phyloP scores from a whole-genome alignment of 2,329 filamentous ascomycete genomes.

The Chaetomiaceae sp. region DNA sequence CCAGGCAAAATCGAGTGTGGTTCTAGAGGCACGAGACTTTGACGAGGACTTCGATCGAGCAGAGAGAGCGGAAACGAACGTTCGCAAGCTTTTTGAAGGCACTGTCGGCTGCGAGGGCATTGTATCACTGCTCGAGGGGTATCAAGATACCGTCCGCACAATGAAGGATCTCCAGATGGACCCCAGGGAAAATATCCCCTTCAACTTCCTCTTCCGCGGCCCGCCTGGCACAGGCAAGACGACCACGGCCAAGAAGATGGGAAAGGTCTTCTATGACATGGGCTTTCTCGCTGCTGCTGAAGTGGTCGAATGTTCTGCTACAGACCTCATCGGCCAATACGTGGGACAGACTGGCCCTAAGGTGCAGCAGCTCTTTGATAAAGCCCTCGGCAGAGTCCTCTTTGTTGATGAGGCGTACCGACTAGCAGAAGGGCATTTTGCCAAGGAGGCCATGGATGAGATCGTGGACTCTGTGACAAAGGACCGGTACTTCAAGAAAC shows the following conservation, averaged over 20 bases:
- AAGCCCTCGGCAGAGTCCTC: slow-evolving; percentile 60
- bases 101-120: slow-evolving; percentile 55
- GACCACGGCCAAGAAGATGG: slow-evolving; percentile 67
- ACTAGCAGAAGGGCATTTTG: slow-evolving; percentile 53
- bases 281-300: slow-evolving; percentile 58
- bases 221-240: slow-evolving; percentile 70
- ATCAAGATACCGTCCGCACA: slow-evolving; percentile 48
- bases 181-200: slow-evolving; percentile 55
- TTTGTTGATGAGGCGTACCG: slow-evolving; percentile 72
- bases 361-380: slow-evolving; percentile 55
- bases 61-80: slow-evolving; percentile 43
- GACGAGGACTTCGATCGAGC: slow-evolving; percentile 56
- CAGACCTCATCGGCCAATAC: slow-evolving; percentile 64
- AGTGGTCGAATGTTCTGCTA: slow-evolving; percentile 63
- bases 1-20: slow-evolving; percentile 20
- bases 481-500: slow-evolving; percentile 51
- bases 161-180: slow-evolving; percentile 51
- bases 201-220: slow-evolving; percentile 66
- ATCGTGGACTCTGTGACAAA: slow-evolving; percentile 51
- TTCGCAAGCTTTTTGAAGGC: slow-evolving; percentile 52
- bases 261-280: slow-evolving; percentile 71
- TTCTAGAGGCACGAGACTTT: slow-evolving; percentile 45
- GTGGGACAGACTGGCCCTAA: slow-evolving; percentile 67
- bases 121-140: slow-evolving; percentile 49
- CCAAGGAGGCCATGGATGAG: slow-evolving; percentile 53